Percentiles rank a stretch among this genome's conserved stretches.
Conservation (phyloP, 108 stramenopile genomes). For the Nitzschia putrida region DNA sequence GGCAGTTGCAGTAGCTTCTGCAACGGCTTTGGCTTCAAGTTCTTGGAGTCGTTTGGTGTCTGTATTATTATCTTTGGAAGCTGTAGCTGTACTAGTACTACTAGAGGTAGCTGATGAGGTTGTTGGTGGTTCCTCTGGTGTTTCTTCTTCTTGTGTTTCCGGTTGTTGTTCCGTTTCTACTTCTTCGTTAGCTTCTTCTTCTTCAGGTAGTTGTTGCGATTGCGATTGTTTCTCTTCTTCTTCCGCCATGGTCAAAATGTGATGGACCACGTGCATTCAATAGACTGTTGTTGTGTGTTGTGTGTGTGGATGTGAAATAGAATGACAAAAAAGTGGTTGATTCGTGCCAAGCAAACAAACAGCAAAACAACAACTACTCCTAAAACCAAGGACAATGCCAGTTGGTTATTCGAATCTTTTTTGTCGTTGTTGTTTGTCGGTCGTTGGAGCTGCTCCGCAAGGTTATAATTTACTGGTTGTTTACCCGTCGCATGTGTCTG, state of each 20-base stretch:
- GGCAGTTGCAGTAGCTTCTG: conserved; percentile 76
- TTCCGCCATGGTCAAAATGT: conserved; percentile 25
- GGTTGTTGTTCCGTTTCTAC: background rate
- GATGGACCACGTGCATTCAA: conserved; percentile 6
- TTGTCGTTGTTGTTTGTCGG: too few species aligned
- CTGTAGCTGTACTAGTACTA: too few species aligned
- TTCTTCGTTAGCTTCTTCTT: background rate
- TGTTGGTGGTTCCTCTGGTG: background rate
- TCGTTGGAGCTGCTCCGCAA: too few species aligned
- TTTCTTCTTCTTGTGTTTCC: background rate
- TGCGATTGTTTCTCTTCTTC: conserved; percentile 9
- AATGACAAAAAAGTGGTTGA: too few species aligned
- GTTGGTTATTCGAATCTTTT: too few species aligned
- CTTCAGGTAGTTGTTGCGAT: background rate
- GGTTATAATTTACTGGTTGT: too few species aligned
- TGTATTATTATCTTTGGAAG: background rate
- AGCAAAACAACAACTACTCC: too few species aligned
- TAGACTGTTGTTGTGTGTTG: background rate
- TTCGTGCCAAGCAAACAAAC: too few species aligned
- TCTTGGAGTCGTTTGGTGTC: conserved; percentile 33
- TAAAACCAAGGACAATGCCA: too few species aligned
- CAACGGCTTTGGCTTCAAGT: conserved; percentile 77
- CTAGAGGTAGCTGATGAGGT: too few species aligned
- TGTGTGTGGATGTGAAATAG: background rate
- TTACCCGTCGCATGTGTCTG: too few species aligned